These are phyloP conservation scores for Ceratocystis smalleyi DNA, from an alignment of 2,329 filamentous ascomycete genomes.

Conservation along the genomic window DNA sequence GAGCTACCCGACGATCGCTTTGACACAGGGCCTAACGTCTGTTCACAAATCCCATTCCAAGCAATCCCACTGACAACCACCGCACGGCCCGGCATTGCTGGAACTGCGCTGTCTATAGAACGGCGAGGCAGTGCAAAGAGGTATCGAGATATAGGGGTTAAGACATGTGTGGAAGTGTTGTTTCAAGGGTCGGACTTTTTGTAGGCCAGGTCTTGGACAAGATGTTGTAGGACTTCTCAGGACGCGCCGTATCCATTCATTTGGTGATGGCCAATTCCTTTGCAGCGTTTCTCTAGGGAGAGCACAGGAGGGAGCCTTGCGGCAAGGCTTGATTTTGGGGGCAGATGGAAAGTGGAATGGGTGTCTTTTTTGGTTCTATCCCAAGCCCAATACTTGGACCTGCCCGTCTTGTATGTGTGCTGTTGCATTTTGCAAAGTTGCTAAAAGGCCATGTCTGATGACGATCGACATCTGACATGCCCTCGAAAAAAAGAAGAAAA, in stretches of 20 bases:
- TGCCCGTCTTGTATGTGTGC: neutral
- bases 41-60: neutral
- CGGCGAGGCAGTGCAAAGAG: conserved; percentile 2
- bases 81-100: conserved; percentile 8
- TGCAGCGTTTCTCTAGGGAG: neutral
- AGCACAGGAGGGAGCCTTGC: neutral
- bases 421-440: neutral
- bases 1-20: neutral
- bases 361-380: neutral
- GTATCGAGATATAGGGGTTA: neutral
- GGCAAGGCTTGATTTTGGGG: neutral
- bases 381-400: neutral
- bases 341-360: neutral
- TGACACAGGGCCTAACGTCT: neutral
- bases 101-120: conserved; percentile 1
- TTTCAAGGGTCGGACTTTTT: conserved; percentile 3
- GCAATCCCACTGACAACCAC: neutral
- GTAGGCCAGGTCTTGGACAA: neutral
- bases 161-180: neutral
- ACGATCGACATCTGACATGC: neutral
- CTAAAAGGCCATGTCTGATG: neutral
- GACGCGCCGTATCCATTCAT: too few species aligned
- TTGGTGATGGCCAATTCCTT: too few species aligned
- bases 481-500: neutral
- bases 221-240: neutral